Percentiles rank a stretch among this genome's conserved stretches.
These are phyloP conservation scores for Aureobasidium sp. DNA, from an alignment of 2,329 filamentous ascomycete genomes.

Conservation along the genomic window DNA sequence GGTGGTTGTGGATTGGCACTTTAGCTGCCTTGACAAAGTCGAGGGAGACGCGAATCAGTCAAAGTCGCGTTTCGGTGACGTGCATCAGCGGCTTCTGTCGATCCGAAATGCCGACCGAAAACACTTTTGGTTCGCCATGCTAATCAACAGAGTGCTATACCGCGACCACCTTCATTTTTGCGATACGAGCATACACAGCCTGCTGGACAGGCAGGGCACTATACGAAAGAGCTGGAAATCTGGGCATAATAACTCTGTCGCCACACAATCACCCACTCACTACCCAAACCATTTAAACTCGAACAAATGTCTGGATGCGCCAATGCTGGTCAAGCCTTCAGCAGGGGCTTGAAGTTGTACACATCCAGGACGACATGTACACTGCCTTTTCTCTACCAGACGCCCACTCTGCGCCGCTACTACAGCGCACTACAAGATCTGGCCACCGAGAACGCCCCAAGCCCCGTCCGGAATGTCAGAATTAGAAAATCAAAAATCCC, in stretches of 20 bases:
- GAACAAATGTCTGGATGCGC: conserved; percentile 11
- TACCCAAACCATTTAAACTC: background rate
- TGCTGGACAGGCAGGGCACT: background rate
- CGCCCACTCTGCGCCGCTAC: conserved; percentile 3
- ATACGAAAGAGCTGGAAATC: background rate
- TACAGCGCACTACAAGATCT: conserved; percentile 13
- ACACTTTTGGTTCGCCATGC: background rate
- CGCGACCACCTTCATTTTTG: background rate
- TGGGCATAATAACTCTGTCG: background rate
- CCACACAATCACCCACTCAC: background rate
- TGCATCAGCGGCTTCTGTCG: background rate
- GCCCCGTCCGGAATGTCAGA: background rate
- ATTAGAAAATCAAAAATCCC: background rate
- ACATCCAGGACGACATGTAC: too few species aligned
- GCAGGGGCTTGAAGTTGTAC: conserved; percentile 1
- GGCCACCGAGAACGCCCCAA: background rate
- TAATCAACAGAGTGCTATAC: background rate
- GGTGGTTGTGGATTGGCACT: background rate
- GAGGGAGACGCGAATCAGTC: conserved; percentile 1
- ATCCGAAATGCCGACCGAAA: background rate
- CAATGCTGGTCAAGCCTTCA: conserved; percentile 6
- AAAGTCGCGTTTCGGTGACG: conserved; percentile 6
- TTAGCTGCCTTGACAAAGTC: background rate
- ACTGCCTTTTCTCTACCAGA: conserved; percentile 9
- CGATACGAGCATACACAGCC: background rate